Conservation (phyloP, 768 basidiomycete species). For the Ramaria sp. region DNA sequence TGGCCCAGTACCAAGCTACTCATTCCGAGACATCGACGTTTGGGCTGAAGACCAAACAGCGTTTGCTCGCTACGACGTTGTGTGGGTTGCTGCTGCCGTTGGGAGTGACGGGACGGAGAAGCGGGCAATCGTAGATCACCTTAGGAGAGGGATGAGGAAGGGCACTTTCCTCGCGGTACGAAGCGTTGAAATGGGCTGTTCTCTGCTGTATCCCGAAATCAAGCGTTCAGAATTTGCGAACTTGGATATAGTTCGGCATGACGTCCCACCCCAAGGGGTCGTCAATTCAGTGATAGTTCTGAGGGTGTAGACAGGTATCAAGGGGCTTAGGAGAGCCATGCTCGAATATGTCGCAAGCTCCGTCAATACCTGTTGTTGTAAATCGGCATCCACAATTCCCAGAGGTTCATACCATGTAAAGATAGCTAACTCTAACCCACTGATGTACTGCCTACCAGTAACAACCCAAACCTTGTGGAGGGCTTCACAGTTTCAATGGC, state of each 20-base stretch:
- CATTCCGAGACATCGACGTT: constrained; percentile 2
- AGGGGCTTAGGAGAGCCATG: not conserved
- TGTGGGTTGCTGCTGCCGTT: constrained; percentile 5
- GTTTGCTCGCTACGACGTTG: not conserved
- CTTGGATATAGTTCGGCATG: constrained; percentile 1
- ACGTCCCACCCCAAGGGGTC: constrained; percentile 3
- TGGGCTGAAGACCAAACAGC: not conserved
- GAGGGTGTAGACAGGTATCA: not conserved
- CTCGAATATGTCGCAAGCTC: too few species aligned
- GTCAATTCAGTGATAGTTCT: constrained; percentile 6
- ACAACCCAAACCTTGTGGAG: constrained; percentile 62
- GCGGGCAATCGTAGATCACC: not conserved
- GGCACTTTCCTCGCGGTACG: constrained; percentile 5
- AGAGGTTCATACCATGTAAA: not conserved
- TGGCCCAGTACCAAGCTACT: not conserved
- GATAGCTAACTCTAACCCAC: not conserved
- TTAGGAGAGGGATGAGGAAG: not conserved
- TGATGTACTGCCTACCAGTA: constrained; percentile 41
- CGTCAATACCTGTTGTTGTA: not conserved
- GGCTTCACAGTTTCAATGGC: constrained; percentile 60
- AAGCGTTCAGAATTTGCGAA: constrained; percentile 2
- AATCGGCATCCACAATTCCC: not conserved
- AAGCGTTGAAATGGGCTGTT: constrained; percentile 7
- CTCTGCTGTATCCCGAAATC: constrained; percentile 3
- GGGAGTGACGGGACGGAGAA: constrained; percentile 2